Base-by-base conservation (phyloP, 768 basidiomycete species). In the Lactifluus volemus region DNA sequence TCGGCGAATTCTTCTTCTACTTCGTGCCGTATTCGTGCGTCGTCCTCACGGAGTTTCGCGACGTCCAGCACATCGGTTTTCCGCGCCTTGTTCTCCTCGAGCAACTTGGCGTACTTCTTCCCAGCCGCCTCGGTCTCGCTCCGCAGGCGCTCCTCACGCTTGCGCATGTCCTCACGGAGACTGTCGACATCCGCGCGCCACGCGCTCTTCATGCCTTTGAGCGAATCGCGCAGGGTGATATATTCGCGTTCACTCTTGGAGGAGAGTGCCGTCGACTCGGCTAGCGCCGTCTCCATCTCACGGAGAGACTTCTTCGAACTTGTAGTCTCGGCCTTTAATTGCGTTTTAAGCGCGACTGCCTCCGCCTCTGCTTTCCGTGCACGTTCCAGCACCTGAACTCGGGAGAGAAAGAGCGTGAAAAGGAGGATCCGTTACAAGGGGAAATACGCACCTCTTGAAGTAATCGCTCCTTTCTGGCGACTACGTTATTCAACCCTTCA, bases 331-430 rank as follows among this genome's bases (percentile, higher is more conserved):
- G 78, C 73, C 72, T 92, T 91, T 65, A 92, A 81, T 64, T 87
- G 85, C 3, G 79, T 67, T 72, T 87, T 91, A 8, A 93, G 76
- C 19, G 79, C 66, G 4, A 81, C 70, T 3, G 88, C 84, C 68
- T 92, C 88, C 0, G 84, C 78, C 70, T 95, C 92, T 4, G 92
- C 92, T 68, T 89, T 89, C 45, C 92, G 82, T 17, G 92, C 92
- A 5, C 92, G 84, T 65, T 89, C 88, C 36, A 93, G 79, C 14
- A 90, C 84, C 86, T 88, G 53, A 25, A 60, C 49, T 52, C 57
- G 63, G 11, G 59, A 36, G 15, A 44, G 15, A n/a, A 49, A 39
- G 30, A 0, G 15, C 5, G 41, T 36, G 53, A 19, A 21, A 11
- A 9, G 21, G 15, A 12, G 17, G 4, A n/a, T 6, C 4, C 9